Conservation (phyloP, 2,329 filamentous ascomycete genomes). For the Penicillium sumatraense region DNA sequence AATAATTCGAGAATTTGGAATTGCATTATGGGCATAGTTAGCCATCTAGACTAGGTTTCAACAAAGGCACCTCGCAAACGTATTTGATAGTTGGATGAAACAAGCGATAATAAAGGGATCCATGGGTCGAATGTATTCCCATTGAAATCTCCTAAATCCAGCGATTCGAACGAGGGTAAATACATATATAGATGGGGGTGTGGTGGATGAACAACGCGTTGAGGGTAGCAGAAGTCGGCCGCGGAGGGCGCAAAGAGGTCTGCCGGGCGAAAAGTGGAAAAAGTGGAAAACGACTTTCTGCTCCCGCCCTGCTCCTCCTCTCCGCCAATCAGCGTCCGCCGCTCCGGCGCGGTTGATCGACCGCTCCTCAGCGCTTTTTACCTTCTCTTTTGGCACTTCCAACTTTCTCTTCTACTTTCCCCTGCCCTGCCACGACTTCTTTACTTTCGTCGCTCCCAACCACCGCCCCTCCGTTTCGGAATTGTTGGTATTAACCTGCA, state of each 20-base stretch:
- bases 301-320: constrained; percentile 41
- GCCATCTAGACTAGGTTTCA: constrained; percentile 6
- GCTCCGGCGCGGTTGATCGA: constrained; percentile 39
- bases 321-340: constrained; percentile 39
- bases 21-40: constrained; percentile 4
- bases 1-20: not conserved
- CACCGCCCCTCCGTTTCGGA: not conserved
- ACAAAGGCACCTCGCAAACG: constrained; percentile 5
- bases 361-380: constrained; percentile 41
- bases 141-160: constrained; percentile 42
- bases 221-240: constrained; percentile 33
- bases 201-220: constrained; percentile 5
- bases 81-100: constrained; percentile 17
- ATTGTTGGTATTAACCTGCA: constrained; percentile 2
- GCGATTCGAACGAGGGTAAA: constrained; percentile 70
- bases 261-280: constrained; percentile 21
- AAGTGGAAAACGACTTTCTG: constrained; percentile 30
- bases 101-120: not conserved
- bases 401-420: not conserved
- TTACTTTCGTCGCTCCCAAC: constrained; percentile 10
- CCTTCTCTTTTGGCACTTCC: constrained; percentile 20
- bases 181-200: constrained; percentile 53
- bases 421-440: constrained; percentile 11
- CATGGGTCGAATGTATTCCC: constrained; percentile 13
- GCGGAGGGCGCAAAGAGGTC: constrained; percentile 40